phyloP scores from a whole-genome alignment of 2,329 filamentous ascomycete genomes.

The Elsinoe ampelina region DNA sequence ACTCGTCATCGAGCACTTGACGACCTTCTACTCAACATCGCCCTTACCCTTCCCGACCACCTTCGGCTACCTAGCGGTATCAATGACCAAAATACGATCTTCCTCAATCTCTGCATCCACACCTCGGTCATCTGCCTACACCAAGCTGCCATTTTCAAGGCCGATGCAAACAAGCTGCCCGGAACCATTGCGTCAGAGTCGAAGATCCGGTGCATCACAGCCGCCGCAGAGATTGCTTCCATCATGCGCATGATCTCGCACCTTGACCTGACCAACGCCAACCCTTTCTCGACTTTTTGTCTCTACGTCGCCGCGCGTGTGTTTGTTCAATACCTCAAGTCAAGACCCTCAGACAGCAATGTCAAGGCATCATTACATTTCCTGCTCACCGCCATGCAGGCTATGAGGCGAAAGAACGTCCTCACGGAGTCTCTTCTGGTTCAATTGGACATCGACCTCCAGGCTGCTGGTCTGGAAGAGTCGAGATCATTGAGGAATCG shows the following conservation, averaged over 20 bases:
- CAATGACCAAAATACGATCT: constrained; percentile 73
- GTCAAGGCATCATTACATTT: constrained; percentile 79
- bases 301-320: constrained; percentile 92
- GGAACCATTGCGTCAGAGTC: constrained; percentile 74
- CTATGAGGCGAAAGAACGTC: constrained; percentile 76
- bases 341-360: constrained; percentile 72
- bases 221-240: constrained; percentile 84
- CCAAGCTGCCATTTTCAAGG: constrained; percentile 95
- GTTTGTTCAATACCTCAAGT: constrained; percentile 95
- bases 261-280: constrained; percentile 73
- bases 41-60: constrained; percentile 68
- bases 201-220: constrained; percentile 85
- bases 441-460: constrained; percentile 84
- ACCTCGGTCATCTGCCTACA: constrained; percentile 96
- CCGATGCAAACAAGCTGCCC: constrained; percentile 76
- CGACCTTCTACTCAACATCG: constrained; percentile 79
- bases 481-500: constrained; percentile 18
- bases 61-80: constrained; percentile 72
- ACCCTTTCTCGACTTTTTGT: constrained; percentile 90
- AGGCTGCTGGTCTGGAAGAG: constrained; percentile 54
- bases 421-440: constrained; percentile 91
- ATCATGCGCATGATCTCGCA: constrained; percentile 95
- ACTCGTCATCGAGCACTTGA: constrained; percentile 84
- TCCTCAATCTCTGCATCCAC: constrained; percentile 94
- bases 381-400: constrained; percentile 80